phyloP scores from a whole-genome alignment of 2,329 filamentous ascomycete genomes.

The Orbilia brochopaga region DNA sequence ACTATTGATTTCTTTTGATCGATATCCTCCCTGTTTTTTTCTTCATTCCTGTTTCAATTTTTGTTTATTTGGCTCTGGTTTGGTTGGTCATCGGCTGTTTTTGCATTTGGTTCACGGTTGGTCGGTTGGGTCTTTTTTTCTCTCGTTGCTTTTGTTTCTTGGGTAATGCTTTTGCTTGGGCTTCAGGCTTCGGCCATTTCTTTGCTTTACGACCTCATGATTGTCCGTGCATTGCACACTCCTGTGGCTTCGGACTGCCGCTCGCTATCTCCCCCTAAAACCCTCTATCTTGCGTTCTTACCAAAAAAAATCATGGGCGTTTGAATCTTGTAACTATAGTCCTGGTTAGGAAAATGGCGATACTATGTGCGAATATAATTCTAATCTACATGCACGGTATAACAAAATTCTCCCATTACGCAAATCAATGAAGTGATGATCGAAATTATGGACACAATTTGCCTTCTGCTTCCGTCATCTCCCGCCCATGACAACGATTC shows the following conservation, averaged over 20 bases:
- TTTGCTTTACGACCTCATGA: constrained; percentile 49
- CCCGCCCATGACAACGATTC: neutral
- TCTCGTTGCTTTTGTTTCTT: constrained; percentile 28
- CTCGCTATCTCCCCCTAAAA: constrained; percentile 14
- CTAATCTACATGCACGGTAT: constrained; percentile 44
- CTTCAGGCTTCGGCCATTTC: constrained; percentile 29
- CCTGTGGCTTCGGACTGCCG: constrained; percentile 47
- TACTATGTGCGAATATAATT: constrained; percentile 49
- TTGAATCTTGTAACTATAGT: constrained; percentile 50
- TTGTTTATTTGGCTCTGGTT: constrained; percentile 21
- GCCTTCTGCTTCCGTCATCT: too few species aligned
- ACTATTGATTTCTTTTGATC: constrained; percentile 6
- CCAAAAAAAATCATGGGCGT: constrained; percentile 42
- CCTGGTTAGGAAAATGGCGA: constrained; percentile 40
- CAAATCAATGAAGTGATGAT: neutral
- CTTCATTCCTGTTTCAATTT: neutral
- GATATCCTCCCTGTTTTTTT: constrained; percentile 9
- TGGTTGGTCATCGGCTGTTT: constrained; percentile 37
- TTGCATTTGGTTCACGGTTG: constrained; percentile 48
- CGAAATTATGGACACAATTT: neutral
- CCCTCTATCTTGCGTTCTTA: constrained; percentile 8
- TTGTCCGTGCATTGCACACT: constrained; percentile 44
- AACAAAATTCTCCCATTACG: neutral
- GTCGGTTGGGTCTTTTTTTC: constrained; percentile 35
- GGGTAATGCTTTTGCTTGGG: constrained; percentile 43